Evolutionary conservation across 768 basidiomycete genomes (phyloP), one percentile per base, ranked within the genome.

Genomic region (Tremella fuciformis): DNA sequence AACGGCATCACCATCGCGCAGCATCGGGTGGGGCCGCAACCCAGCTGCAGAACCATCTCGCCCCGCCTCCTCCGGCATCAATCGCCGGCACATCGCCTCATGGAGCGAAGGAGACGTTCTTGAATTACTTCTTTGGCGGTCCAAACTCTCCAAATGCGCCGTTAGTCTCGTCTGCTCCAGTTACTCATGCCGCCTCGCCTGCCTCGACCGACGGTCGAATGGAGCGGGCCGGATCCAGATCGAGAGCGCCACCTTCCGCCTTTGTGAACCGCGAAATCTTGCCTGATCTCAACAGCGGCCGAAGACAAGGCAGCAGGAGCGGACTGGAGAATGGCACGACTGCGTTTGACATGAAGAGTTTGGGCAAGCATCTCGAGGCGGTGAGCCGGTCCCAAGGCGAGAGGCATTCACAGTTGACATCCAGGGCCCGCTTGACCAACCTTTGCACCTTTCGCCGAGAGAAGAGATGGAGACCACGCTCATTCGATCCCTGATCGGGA

Each of bases 391-490:
- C 8, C 39, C n/a, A 22, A 22, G 42, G 15, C 7, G 49, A 4
- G 18, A 53, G 22, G 19, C 6, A 56, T 13, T 41, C 13, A 15
- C 25, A 41, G 9, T 54, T 63, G 59, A 61, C 41, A 7, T 42
- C 2, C 64, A 81, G 79, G 84, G 86, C 2, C 82, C 85, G 2
- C 47, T 70, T 0, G 82, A 82, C 25, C 84, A 83, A n/a, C 84
- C 84, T 22, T 64, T 80, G 3, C 83, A 84, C 34, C 78, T 92
- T 59, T 86, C 88, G 0, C 78, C 84, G 48, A 84, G 91, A 22
- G 94, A 99, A 78, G 92, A 98, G 78, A 90, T 97, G 89, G 94
- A 98, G 78, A 94, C 91, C 46, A 85, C 83, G 34, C 83, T 99
- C 61, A 98, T 99, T 73, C 87, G 94, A 53, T 89, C 90, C 6